Evolutionary conservation across 495 filamentous ascomycete species (phyloP).

Genomic region (Aspergillus bridgeri): DNA sequence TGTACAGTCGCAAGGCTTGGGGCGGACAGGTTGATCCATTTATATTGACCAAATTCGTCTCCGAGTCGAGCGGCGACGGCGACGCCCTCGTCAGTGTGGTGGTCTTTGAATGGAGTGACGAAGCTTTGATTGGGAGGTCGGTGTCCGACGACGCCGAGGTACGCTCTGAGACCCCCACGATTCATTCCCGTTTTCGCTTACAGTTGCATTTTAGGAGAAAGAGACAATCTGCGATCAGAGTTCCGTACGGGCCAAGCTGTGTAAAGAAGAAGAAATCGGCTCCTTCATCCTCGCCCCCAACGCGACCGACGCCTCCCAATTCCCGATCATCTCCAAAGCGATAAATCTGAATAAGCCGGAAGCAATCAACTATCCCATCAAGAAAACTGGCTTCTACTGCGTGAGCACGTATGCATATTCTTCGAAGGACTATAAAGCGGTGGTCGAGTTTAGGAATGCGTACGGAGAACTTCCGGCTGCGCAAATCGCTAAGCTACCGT

Average conservation of each 20-base stretch:
- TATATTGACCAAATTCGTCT: conserved; percentile 79
- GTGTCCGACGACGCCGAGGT: conserved; percentile 34
- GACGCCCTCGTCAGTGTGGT: conserved; percentile 81
- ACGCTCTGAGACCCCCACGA: conserved; percentile 7
- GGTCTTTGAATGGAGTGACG: conserved; percentile 92
- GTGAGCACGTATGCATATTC: conserved; percentile 71
- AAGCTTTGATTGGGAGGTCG: conserved; percentile 65
- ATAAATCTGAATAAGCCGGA: conserved; percentile 74
- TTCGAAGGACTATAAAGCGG: conserved; percentile 63
- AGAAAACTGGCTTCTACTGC: conserved; percentile 94
- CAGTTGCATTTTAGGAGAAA: conserved; percentile 41
- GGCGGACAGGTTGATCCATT: conserved; percentile 84
- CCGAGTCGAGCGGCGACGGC: conserved; percentile 52
- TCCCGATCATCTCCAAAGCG: conserved; percentile 70
- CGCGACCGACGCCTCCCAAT: conserved; percentile 63
- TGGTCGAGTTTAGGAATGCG: conserved; percentile 89
- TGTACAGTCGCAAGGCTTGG: conserved; percentile 92
- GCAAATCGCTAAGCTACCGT: conserved; percentile 95
- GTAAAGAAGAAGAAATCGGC: conserved; percentile 72
- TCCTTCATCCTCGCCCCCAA: conserved; percentile 78
- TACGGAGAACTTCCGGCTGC: conserved; percentile 94
- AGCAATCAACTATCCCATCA: conserved; percentile 75
- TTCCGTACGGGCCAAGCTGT: conserved; percentile 62
- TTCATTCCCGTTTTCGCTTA: conserved; percentile 12
- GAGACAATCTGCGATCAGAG: conserved; percentile 73